Percentiles rank a stretch among this genome's conserved stretches.
Evolutionary conservation across 202 grass and related monocot species (phyloP).

Genomic region (Zizania palustris): DNA sequence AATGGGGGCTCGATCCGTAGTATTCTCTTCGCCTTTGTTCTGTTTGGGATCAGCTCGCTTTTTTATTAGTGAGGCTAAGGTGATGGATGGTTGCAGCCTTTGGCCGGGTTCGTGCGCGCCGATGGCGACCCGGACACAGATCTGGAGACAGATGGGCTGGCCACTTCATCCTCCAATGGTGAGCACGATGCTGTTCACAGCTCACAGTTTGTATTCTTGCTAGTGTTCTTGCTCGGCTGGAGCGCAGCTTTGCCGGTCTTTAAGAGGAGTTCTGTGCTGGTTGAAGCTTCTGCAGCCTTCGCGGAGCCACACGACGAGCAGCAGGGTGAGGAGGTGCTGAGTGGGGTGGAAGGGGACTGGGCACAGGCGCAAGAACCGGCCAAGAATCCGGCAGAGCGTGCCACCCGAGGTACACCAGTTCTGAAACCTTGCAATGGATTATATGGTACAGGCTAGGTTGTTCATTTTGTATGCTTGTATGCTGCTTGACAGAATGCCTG

Average conservation of each 20-base stretch:
- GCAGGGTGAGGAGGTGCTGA: constrained; percentile 35
- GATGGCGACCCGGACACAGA: constrained; percentile 59
- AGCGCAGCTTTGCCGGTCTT: constrained; percentile 23
- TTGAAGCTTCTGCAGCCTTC: constrained; percentile 50
- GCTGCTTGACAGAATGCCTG: constrained; percentile 59
- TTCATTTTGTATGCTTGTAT: constrained; percentile 38
- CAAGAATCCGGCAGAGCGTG: constrained; percentile 39
- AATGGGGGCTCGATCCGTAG: constrained; percentile 36
- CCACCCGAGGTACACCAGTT: constrained; percentile 49
- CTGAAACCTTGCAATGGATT: constrained; percentile 23
- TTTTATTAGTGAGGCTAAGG: constrained; percentile 31
- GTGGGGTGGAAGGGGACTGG: constrained; percentile 53
- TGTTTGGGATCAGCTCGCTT: constrained; percentile 23
- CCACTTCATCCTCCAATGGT: constrained; percentile 50
- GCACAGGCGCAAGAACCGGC: constrained; percentile 44
- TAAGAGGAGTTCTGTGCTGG: constrained; percentile 31
- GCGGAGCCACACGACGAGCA: constrained; percentile 47
- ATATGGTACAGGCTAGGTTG: neutral
- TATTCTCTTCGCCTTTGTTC: constrained; percentile 40
- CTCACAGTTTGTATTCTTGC: constrained; percentile 43
- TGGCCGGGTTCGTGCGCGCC: constrained; percentile 67
- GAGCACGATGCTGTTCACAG: constrained; percentile 37
- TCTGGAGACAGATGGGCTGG: constrained; percentile 60
- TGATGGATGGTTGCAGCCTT: constrained; percentile 62
- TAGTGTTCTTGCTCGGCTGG: constrained; percentile 32